Percentiles rank a stretch among this genome's conserved stretches.
phyloP scores from a whole-genome alignment of 83 land plant species.

The Picea abies region DNA sequence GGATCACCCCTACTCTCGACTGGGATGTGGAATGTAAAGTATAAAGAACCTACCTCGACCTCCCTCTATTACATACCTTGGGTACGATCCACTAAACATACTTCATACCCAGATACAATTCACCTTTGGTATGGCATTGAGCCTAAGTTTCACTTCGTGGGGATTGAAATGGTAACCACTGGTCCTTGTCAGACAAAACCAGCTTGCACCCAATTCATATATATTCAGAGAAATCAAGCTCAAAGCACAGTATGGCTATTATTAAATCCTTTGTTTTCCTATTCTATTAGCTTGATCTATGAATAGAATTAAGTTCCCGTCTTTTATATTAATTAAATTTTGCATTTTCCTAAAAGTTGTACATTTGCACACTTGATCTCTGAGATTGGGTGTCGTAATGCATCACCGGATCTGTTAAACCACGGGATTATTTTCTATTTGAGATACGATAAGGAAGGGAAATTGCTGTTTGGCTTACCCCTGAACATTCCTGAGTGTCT shows the following conservation, averaged over 20 bases:
- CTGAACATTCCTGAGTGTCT: slow-evolving; percentile 74
- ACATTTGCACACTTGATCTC: no score
- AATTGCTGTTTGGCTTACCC: slow-evolving; percentile 35
- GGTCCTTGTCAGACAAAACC: background rate
- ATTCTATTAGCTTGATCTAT: background rate
- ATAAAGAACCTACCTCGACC: background rate
- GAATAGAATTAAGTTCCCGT: background rate
- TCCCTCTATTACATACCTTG: background rate
- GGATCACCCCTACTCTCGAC: no score
- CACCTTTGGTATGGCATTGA: background rate
- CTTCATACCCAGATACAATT: background rate
- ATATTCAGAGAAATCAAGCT: background rate
- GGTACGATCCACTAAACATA: background rate
- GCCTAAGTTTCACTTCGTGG: background rate
- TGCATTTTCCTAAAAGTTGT: no score
- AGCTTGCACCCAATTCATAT: background rate
- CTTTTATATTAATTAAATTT: background rate
- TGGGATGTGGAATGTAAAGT: no score
- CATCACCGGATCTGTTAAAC: background rate
- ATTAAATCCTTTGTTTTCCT: background rate
- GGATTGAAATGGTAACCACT: background rate
- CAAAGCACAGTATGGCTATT: background rate
- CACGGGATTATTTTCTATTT: no score
- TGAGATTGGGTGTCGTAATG: no score
- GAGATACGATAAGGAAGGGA: no score